Evolutionary conservation across 2,329 filamentous ascomycete species (phyloP), one percentile per base, ranked within the genome.

Genomic region (Rhexocercosporidium sp.): DNA sequence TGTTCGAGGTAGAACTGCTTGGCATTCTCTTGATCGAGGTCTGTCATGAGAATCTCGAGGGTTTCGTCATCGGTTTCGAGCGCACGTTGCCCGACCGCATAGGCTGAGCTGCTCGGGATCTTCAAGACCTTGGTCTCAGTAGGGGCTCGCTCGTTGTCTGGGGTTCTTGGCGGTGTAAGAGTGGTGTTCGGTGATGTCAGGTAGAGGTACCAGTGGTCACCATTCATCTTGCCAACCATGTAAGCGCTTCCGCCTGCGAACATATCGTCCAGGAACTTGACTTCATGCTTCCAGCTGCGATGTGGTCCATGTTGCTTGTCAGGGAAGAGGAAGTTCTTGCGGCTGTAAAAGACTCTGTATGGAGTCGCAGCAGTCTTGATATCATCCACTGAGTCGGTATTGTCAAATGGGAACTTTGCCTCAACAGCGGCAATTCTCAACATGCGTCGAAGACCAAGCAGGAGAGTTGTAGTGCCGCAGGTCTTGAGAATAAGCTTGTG

Each of bases 151-250:
- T 87, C 81, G 37, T 78, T 76, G 54, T 86, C 82, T 6, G 95
- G 94, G 12, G 92, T 97, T 34, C 89, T 85, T 65, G 95, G 94
- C 5, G 94, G 94, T 0, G 94, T 97, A 71, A 96, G 84, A 63
- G 87, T 83, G 57, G 88, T 90, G 78, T 91, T 90, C 20, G 96
- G 95, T 61, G 93, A 93, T 14, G 96, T 98, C 75, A 98, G 90
- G 82, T 99, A 99, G 65, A 99, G 84, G 79, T 98, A 98, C 96
- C 96, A 99, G 76, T 99, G 96, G 79, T 99, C 96, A 66, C 96
- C 95, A 75, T 99, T 99, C 95, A 98, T 98, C 83, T 97, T 98
- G 77, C 96, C 96, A 72, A 99, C 96, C 94, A 98, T 97, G 81
- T 99, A 99, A 60, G 96, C 96, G 79, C 95, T 98, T 64, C 96